These are phyloP conservation scores for Penicillium griseofulvum DNA, from an alignment of 2,329 filamentous ascomycete species.

Conservation along the genomic window DNA sequence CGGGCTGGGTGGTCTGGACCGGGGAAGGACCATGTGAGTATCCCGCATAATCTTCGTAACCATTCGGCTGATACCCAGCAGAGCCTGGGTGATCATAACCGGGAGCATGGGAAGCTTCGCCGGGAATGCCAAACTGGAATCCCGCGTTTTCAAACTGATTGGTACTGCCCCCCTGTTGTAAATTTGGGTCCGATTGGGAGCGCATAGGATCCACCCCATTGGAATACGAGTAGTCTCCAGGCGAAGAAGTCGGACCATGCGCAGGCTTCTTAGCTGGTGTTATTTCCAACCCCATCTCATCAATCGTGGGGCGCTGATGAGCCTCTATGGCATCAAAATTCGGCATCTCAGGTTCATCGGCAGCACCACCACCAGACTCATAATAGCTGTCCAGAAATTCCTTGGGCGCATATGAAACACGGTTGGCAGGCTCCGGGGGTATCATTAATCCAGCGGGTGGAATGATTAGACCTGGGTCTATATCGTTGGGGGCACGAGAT, in stretches of 20 bases:
- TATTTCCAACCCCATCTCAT: slow-evolving; percentile 38
- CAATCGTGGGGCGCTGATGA: slow-evolving; percentile 25
- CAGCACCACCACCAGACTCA: slow-evolving; percentile 49
- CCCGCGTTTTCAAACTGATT: slow-evolving; percentile 50
- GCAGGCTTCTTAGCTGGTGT: slow-evolving; percentile 28
- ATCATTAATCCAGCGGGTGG: slow-evolving; percentile 16
- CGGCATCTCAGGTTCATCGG: slow-evolving; percentile 58
- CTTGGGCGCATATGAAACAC: slow-evolving; percentile 30
- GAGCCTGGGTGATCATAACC: slow-evolving; percentile 11
- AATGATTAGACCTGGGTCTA: slow-evolving; percentile 17
- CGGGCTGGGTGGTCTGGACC: slow-evolving; percentile 22
- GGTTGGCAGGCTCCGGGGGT: slow-evolving; percentile 20
- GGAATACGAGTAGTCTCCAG: slow-evolving; percentile 37
- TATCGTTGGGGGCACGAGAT: slow-evolving; percentile 27
- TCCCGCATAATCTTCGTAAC: slow-evolving; percentile 16
- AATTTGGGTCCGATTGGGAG: slow-evolving; percentile 50
- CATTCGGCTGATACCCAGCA: slow-evolving; percentile 18
- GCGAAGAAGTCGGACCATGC: slow-evolving; percentile 16
- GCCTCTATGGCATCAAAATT: slow-evolving; percentile 58
- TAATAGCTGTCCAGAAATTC: slow-evolving; percentile 53
- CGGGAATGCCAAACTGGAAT: slow-evolving; percentile 71
- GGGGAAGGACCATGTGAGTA: slow-evolving; percentile 26
- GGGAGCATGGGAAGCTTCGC: slow-evolving; percentile 16
- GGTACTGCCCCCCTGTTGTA: slow-evolving; percentile 27
- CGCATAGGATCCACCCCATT: slow-evolving; percentile 26